Base-by-base conservation (phyloP, 148 eudicot species). In the Silene latifolia region DNA sequence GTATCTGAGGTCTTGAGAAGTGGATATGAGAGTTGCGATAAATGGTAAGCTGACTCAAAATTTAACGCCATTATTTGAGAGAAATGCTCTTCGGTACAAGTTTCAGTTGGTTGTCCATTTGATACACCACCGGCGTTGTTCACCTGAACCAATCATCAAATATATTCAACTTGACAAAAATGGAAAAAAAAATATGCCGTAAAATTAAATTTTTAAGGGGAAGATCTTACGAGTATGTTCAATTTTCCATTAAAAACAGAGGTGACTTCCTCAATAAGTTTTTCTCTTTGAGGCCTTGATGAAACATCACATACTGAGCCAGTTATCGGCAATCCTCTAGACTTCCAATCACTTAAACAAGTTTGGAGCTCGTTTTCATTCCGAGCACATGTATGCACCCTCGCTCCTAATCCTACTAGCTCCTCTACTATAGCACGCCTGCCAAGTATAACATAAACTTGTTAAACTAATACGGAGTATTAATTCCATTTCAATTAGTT, bases 21-120 rank as follows among this genome's bases (percentile, higher is more conserved):
- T 8, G 78, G 78, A 57, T 76, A 35, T 0, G 78, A 71, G 32
- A 76, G 78, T 58, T 76, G 78, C 0, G 71, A 76, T 20, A 76
- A 11, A 57, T 76, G 72, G 14, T 67, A 76, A 13, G 56, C 61
- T 57, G 78, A 76, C 17, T 56, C 78, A 18, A 76, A 76, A 19
- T 76, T 76, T 1, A 63, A 51, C 7, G 62, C 56, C 72, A 76
- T 76, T 29, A 60, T 27, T 8, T 3, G 12, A 10, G 72, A 2
- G 56, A 53, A 65, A 75, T 54, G 29, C 11, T 76, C 78, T 0
- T 46, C 23, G 10, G 54, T 73, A 7, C 19, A 2, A 11, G 60
- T 48, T 7, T 27, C 67, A 6, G 76, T 73, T 15, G 62, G 62
- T 58, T 73, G 23, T 47, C 10, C 2, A 11, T 32, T 18, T 5